Conservation (phyloP, 768 basidiomycete genomes). For the Tulasnella sp. region DNA sequence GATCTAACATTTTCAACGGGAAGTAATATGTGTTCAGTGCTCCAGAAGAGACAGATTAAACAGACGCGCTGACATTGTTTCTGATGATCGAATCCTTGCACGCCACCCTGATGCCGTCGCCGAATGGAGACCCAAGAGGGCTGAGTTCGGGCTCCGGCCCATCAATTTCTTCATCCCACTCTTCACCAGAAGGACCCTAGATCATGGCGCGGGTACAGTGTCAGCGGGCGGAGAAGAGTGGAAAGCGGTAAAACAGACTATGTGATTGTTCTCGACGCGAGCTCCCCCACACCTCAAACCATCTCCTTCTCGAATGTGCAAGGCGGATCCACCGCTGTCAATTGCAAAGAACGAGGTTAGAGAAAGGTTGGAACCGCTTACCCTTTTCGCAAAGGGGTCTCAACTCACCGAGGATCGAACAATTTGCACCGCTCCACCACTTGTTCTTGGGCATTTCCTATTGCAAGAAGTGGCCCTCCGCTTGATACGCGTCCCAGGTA, state of each 20-base stretch:
- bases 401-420: neutral
- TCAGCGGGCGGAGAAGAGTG: neutral
- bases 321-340: neutral
- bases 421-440: neutral
- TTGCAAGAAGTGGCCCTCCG: neutral
- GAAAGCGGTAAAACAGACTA: neutral
- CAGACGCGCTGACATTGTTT: neutral
- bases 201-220: neutral
- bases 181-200: neutral
- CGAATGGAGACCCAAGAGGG: neutral
- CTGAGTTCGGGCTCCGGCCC: neutral
- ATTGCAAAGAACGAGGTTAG: neutral
- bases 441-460: neutral
- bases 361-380: too few relatives aligned
- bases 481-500: neutral
- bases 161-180: neutral
- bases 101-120: neutral
- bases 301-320: neutral
- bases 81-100: neutral
- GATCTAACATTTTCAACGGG: neutral
- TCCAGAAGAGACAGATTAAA: neutral
- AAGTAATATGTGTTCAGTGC: neutral
- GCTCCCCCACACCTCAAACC: neutral
- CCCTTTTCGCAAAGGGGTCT: too few relatives aligned
- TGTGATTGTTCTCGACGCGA: neutral